phyloP scores from a whole-genome alignment of 2,329 filamentous ascomycete genomes.

The Colletotrichum sp. region DNA sequence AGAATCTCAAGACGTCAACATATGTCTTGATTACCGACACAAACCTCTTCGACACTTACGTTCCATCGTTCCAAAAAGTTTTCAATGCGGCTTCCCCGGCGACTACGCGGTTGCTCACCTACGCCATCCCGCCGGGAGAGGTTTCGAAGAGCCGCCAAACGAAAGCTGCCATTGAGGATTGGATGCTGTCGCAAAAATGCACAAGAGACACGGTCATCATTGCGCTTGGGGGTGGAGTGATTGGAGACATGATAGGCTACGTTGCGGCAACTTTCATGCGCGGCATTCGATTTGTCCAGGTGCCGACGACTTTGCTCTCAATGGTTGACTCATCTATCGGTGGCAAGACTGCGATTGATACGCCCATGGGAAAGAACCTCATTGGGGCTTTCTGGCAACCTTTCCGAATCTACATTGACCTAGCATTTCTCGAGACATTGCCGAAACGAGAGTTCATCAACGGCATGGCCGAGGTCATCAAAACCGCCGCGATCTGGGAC shows the following conservation, averaged over 20 bases:
- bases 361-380: constrained; percentile 93
- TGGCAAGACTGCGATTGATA: constrained; percentile 98
- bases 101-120: constrained; percentile 77
- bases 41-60: constrained; percentile 83
- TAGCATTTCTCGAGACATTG: constrained; percentile 88
- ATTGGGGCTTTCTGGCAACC: constrained; percentile 98
- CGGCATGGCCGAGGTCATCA: constrained; percentile 97
- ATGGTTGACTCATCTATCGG: constrained; percentile 99
- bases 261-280: constrained; percentile 99
- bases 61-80: constrained; percentile 69
- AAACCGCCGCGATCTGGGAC: constrained; percentile 96
- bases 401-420: constrained; percentile 89
- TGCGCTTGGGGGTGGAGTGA: constrained; percentile 93
- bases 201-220: constrained; percentile 95
- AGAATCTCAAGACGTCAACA: constrained; percentile 81
- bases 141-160: constrained; percentile 92
- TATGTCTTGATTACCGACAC: constrained; percentile 98
- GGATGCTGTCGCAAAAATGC: constrained; percentile 92
- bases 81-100: constrained; percentile 38
- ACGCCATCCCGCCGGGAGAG: constrained; percentile 89
- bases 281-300: constrained; percentile 93
- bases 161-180: constrained; percentile 96
- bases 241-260: constrained; percentile 97
- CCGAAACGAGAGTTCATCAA: constrained; percentile 95
- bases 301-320: constrained; percentile 90